phyloP scores from a whole-genome alignment of 2,329 filamentous ascomycete species.

The Colletotrichum sp. region DNA sequence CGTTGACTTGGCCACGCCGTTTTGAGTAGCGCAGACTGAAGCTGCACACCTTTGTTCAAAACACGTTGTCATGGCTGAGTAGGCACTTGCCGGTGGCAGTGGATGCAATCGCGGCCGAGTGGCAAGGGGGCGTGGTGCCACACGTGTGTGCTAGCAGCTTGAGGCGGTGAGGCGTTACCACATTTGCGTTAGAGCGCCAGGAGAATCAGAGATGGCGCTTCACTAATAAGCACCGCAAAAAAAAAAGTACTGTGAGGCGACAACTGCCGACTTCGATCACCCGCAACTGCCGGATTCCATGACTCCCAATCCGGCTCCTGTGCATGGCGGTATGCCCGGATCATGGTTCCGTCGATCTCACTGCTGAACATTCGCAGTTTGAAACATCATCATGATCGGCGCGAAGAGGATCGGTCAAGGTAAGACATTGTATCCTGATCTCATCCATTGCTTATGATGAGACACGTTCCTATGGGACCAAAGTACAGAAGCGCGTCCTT shows the following conservation, averaged over 20 bases:
- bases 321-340: background rate
- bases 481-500: background rate
- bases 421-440: background rate
- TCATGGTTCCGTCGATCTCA: rapidly evolving
- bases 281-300: background rate
- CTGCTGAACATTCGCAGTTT: background rate
- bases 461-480: background rate
- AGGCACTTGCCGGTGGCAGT: background rate
- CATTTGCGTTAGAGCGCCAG: background rate
- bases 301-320: background rate
- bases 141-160: background rate
- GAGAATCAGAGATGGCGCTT: background rate
- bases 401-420: background rate
- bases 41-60: background rate
- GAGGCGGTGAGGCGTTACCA: background rate
- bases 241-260: rapidly evolving
- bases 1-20: background rate
- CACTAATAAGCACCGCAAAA: background rate
- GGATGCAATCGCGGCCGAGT: background rate
- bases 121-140: background rate
- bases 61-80: background rate
- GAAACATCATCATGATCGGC: background rate
- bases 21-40: background rate
- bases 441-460: background rate
- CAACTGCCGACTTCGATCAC: background rate